Conservation (phyloP, 345 rosid species). For the Iberis pinnata region DNA sequence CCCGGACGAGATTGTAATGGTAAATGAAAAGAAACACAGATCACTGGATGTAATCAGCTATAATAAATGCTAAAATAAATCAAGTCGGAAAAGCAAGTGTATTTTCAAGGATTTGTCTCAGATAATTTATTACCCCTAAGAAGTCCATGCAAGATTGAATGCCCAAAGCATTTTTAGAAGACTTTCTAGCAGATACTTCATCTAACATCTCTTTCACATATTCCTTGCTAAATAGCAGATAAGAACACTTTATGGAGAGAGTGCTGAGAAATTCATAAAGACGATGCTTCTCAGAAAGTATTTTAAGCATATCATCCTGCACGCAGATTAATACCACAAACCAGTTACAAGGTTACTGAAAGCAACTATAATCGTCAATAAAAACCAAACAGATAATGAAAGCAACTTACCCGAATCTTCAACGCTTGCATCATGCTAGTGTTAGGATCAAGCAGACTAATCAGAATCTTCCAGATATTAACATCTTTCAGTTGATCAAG, state of each 20-base stretch:
- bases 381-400: too few species aligned
- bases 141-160: conserved; percentile 72
- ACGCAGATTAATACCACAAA: conserved; percentile 22
- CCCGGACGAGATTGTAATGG: background rate
- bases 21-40: conserved; percentile 4
- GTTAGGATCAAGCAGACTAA: conserved; percentile 61
- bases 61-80: conserved; percentile 1
- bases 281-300: conserved; percentile 79
- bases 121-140: conserved; percentile 62
- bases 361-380: too few species aligned
- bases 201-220: conserved; percentile 68
- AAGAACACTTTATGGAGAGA: conserved; percentile 81
- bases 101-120: conserved; percentile 19
- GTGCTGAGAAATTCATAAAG: conserved; percentile 79
- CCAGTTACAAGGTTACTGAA: conserved; percentile 2
- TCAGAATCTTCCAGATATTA: conserved; percentile 84
- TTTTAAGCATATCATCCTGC: conserved; percentile 89
- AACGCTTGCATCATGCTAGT: conserved; percentile 54
- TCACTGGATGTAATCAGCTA: conserved; percentile 6
- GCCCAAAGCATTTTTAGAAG: conserved; percentile 45
- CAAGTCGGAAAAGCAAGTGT: background rate
- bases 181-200: conserved; percentile 56
- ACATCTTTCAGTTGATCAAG: conserved; percentile 94
- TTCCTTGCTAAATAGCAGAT: conserved; percentile 82
- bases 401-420: conserved; percentile 47